These are phyloP conservation scores for Grigorovia yakushimaensis DNA, from an alignment of 805 yeast genomes.

Conservation along the genomic window DNA sequence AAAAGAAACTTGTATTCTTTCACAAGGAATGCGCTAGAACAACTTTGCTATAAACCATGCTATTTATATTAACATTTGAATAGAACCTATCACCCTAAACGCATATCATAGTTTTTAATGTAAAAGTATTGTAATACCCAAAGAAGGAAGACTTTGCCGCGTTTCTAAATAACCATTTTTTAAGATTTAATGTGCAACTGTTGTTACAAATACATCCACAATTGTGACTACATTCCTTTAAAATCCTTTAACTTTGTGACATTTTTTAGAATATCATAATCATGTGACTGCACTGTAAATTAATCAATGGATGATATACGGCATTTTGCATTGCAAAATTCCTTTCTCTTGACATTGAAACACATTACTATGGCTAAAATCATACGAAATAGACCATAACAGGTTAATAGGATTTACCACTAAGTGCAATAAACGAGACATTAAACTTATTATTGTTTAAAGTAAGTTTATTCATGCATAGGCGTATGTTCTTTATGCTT, in stretches of 20 bases:
- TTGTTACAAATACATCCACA: not conserved
- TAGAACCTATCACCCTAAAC: too few relatives aligned
- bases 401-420: too few relatives aligned
- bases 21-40: too few relatives aligned
- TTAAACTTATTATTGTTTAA: too few relatives aligned
- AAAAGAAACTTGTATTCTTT: too few relatives aligned
- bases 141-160: not conserved
- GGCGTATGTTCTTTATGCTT: too few relatives aligned
- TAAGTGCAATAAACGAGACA: too few relatives aligned
- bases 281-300: not conserved
- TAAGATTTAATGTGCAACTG: not conserved
- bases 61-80: too few relatives aligned
- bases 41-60: not conserved
- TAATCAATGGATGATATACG: not conserved
- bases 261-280: not conserved
- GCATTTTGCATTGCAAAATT: not conserved
- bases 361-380: not conserved
- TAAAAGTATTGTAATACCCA: too few relatives aligned
- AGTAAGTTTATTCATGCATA: too few relatives aligned
- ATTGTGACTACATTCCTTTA: not conserved
- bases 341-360: not conserved
- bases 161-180: not conserved
- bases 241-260: not conserved
- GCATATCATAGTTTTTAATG: too few relatives aligned
- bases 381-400: too few relatives aligned